Conservation (phyloP, 2,329 filamentous ascomycete species). For the Penicillium nordicum region DNA sequence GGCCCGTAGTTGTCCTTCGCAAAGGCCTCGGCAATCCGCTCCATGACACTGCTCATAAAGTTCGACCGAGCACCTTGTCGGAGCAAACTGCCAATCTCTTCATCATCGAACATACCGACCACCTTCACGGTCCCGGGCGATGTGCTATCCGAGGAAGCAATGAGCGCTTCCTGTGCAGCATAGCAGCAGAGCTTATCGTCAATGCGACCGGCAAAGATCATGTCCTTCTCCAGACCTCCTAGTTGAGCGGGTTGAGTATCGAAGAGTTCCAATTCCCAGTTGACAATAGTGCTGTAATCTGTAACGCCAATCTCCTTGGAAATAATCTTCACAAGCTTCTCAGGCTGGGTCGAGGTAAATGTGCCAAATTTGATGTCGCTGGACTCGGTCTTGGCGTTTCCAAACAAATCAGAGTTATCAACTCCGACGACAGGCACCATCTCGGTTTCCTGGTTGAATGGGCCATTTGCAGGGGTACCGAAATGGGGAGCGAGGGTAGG, state of each 20-base stretch:
- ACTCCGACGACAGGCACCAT: constrained; percentile 92
- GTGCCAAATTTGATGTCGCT: constrained; percentile 52
- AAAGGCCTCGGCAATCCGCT: constrained; percentile 70
- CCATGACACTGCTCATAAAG: constrained; percentile 76
- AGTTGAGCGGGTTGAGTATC: constrained; percentile 82
- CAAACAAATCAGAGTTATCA: constrained; percentile 62
- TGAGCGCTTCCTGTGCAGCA: constrained; percentile 78
- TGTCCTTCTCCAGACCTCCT: constrained; percentile 82
- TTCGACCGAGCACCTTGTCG: constrained; percentile 88
- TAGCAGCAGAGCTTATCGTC: constrained; percentile 98
- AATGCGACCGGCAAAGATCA: constrained; percentile 92
- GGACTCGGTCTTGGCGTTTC: constrained; percentile 30
- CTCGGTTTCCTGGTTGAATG: constrained; percentile 84
- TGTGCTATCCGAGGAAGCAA: constrained; percentile 59
- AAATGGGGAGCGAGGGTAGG: constrained; percentile 94
- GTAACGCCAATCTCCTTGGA: constrained; percentile 70
- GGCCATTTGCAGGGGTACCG: constrained; percentile 63
- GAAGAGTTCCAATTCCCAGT: constrained; percentile 96
- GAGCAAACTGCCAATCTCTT: constrained; percentile 89
- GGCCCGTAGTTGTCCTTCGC: constrained; percentile 46
- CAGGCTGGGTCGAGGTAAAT: constrained; percentile 81
- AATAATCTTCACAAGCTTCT: constrained; percentile 79
- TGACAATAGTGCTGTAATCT: constrained; percentile 72
- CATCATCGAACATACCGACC: constrained; percentile 92
- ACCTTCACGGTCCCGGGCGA: constrained; percentile 70